Percentiles rank a stretch among this genome's conserved stretches.
Evolutionary conservation across 345 rosid genomes (phyloP).

Genomic region (Syzygium aromaticum): DNA sequence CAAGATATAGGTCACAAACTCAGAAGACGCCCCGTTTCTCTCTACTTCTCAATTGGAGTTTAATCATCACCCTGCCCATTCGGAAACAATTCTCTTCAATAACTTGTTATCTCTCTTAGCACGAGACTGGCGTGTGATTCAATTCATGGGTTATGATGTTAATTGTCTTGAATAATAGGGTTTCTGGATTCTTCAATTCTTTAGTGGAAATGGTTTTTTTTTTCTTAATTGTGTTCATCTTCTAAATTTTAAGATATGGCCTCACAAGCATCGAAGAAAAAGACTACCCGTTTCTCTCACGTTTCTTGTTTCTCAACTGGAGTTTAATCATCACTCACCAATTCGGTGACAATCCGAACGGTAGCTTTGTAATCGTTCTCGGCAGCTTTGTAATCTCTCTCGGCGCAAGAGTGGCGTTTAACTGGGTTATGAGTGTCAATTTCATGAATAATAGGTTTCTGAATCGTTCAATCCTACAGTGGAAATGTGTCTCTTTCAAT

Average conservation of each 20-base stretch:
- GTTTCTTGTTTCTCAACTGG: not conserved
- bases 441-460: not conserved
- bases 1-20: not conserved
- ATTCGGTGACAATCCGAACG: not conserved
- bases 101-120: not conserved
- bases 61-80: not conserved
- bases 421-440: not conserved
- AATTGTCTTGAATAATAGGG: not conserved
- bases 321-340: not conserved
- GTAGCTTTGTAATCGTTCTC: not conserved
- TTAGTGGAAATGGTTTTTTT: not conserved
- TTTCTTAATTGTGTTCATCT: not conserved
- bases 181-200: not conserved
- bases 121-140: not conserved
- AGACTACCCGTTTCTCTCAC: not conserved
- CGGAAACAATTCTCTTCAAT: not conserved
- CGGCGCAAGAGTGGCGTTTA: not conserved
- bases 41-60: not conserved
- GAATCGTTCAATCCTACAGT: not conserved
- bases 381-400: not conserved
- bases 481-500: not conserved
- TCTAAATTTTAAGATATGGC: not conserved
- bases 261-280: not conserved
- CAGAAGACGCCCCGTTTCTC: not conserved
- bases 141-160: not conserved